These are phyloP conservation scores for Botrytis medusae DNA, from an alignment of 2,329 filamentous ascomycete species.

Conservation along the genomic window DNA sequence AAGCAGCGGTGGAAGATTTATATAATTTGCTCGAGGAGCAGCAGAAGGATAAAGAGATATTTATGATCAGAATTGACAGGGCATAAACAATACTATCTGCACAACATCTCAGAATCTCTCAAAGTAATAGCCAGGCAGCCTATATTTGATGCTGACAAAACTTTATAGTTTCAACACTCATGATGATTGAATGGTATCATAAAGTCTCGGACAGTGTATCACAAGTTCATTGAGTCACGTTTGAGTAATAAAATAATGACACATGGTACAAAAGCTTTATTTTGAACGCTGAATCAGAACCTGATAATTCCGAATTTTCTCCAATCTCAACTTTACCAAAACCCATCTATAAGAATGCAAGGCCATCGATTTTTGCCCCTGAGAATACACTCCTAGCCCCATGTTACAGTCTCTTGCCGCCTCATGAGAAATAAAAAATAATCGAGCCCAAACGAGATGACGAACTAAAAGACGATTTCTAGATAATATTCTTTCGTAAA, in stretches of 20 bases:
- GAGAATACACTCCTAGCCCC: neutral
- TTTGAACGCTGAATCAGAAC: neutral
- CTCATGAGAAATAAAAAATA: neutral
- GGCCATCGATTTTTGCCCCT: neutral
- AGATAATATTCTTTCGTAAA: neutral
- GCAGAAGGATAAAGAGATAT: neutral
- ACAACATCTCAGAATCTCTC: neutral
- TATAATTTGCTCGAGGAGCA: no score
- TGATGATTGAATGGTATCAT: fast-evolving
- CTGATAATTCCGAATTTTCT: neutral
- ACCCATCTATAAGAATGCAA: neutral
- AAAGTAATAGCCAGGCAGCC: neutral
- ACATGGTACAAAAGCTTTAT: neutral
- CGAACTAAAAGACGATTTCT: neutral
- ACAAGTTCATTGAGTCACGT: neutral
- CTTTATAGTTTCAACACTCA: fast-evolving
- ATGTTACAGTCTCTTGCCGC: neutral
- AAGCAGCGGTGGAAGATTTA: no score
- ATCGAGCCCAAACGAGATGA: neutral
- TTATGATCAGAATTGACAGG: neutral
- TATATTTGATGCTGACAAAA: fast-evolving
- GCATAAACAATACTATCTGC: fast-evolving
- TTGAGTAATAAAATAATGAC: neutral
- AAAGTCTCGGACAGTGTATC: neutral
- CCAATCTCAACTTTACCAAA: fast-evolving